Conservation (phyloP, 257 asterid species). For the Scutellaria barbata region DNA sequence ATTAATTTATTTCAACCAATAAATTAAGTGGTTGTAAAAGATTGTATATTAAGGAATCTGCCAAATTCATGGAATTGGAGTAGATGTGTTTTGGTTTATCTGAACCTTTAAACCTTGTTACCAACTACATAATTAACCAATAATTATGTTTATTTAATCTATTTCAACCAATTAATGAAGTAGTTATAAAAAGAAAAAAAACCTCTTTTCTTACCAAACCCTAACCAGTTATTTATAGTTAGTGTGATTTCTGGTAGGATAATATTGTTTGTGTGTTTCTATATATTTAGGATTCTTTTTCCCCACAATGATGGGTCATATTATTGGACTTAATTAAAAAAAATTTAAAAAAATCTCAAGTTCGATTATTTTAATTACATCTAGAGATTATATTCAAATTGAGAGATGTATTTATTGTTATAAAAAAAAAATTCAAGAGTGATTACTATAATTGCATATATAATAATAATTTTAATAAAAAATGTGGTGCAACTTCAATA, state of each 20-base stretch:
- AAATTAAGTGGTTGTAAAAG: not conserved
- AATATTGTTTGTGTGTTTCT: not conserved
- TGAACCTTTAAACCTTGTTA: not conserved
- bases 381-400: too few species aligned
- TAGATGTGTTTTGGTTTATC: not conserved
- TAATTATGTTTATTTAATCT: constrained; percentile 21
- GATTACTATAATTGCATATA: not conserved
- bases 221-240: constrained; percentile 18
- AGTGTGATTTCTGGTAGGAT: constrained; percentile 35
- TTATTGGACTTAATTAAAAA: not conserved
- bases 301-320: not conserved
- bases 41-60: not conserved
- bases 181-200: constrained; percentile 31
- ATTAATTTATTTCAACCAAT: too few species aligned
- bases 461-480: not conserved
- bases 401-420: too few species aligned
- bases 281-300: not conserved
- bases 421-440: not conserved
- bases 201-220: constrained; percentile 37
- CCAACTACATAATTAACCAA: constrained; percentile 31
- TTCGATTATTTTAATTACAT: too few species aligned
- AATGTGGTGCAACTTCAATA: not conserved
- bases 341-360: too few species aligned
- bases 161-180: constrained; percentile 17
- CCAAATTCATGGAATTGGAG: constrained; percentile 2